Evolutionary conservation across 2,329 filamentous ascomycete genomes (phyloP).

Genomic region (Paracoccidioides brasiliensis): DNA sequence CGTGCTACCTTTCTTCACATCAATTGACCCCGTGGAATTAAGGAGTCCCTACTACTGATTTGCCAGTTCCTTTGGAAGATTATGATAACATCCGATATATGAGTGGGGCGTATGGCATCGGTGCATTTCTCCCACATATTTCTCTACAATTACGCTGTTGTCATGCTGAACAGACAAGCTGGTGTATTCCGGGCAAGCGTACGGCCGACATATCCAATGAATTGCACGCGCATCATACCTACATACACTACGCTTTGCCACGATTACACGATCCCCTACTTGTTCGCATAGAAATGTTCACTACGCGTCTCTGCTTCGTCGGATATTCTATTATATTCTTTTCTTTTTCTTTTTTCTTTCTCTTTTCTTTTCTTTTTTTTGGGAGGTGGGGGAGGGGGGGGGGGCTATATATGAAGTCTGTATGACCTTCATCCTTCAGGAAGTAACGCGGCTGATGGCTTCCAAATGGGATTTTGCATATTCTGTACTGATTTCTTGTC

Average conservation of each 20-base stretch:
- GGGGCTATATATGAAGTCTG: not conserved
- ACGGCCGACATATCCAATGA: not conserved
- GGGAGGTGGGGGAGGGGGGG: too few species aligned
- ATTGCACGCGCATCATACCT: not conserved
- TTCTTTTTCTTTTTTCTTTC: not conserved
- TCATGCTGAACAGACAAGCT: not conserved
- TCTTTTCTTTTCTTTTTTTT: too few species aligned
- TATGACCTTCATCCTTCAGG: not conserved
- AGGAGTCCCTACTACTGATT: not conserved
- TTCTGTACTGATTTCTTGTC: not conserved
- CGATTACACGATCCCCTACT: not conserved
- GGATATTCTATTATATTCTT: too few species aligned
- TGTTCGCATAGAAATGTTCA: not conserved
- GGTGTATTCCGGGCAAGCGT: not conserved
- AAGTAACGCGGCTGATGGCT: not conserved
- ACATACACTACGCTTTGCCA: not conserved
- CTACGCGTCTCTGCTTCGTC: not conserved
- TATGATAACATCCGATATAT: not conserved
- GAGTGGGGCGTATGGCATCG: slow-evolving; percentile 1
- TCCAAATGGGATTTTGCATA: not conserved
- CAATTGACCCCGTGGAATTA: not conserved
- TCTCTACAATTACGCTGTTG: not conserved
- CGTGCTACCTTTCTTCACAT: not conserved
- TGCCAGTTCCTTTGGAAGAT: not conserved
- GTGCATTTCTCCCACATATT: not conserved